Base-by-base conservation (phyloP, 129 eudicot species). In the Artemisia tridentata region DNA sequence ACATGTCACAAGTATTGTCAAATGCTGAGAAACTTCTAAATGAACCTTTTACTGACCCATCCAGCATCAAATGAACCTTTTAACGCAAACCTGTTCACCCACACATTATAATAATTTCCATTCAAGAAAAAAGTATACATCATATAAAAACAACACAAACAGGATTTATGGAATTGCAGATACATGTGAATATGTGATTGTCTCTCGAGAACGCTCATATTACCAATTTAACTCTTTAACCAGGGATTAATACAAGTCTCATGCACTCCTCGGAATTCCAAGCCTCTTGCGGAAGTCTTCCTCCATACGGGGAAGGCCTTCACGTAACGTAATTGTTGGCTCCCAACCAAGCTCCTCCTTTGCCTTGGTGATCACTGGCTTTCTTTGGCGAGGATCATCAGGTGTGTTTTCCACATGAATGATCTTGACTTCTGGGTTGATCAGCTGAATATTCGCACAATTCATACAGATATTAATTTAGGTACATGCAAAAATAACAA, bases 371-470 rank as follows among this genome's bases (percentile, higher is more conserved):
- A 88, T 91, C 75, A 83, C 91, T 13, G 97, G 97, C 80, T 91
- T 91, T 62, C 97, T 86, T 76, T 91, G 97, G 17, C 96, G 87
- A 45, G 96, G 97, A 68, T 91, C 95, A 61, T 91, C 97, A 7
- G 96, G 97, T 0, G 97, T 91, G 85, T 85, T 91, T 47, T 85
- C 96, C 83, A 91, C 97, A n/a, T 73, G 80, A 43, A 82, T 55
- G 68, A 85, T 91, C 47, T 91, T 46, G 80, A 91, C 97, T 21
- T 88, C 74, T 20, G 92, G 96, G 75, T 91, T 88, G 47, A 91
- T 91, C 67, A 91, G 78, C 97, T 91, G 85, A 72, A 82, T 34
- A 16, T 23, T 19, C 12, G 58, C 65, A 43, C 9, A 16, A 60
- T 10, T 12, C 43, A 68, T 14, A 12, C 41, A 48, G 7, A 27